A percentile compares a stretch with the other conserved stretches of the same genome.
Conservation (phyloP, 1,284 basidiomycete species). For the Ganoderma boninense region DNA sequence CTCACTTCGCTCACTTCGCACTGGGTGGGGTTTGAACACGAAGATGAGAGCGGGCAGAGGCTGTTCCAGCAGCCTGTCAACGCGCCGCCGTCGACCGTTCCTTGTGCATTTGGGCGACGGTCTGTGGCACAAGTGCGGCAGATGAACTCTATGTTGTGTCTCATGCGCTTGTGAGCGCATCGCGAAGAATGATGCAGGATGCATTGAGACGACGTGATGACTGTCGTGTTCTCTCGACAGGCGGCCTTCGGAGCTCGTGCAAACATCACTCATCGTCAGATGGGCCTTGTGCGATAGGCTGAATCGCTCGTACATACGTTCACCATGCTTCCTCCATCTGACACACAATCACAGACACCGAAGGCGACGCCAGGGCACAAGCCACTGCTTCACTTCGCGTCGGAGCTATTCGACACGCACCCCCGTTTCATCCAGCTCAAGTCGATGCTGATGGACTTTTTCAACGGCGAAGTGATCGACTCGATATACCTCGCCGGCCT, state of each 20-base stretch:
- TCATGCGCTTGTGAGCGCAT: too few relatives aligned
- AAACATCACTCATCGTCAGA: too few relatives aligned
- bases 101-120: neutral
- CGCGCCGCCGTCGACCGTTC: neutral
- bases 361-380: conserved; percentile 93
- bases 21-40: neutral
- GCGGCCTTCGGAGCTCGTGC: too few relatives aligned
- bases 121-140: neutral
- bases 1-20: neutral
- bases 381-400: conserved; percentile 96
- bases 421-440: conserved; percentile 93
- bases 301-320: neutral
- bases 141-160: neutral
- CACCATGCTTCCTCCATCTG: neutral
- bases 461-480: conserved; percentile 87
- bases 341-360: conserved; percentile 61
- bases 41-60: neutral
- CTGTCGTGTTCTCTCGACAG: too few relatives aligned
- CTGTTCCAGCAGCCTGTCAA: neutral
- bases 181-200: neutral
- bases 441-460: conserved; percentile 90
- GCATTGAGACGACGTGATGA: too few relatives aligned
- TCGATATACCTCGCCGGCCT: conserved; percentile 87
- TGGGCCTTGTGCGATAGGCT: neutral
- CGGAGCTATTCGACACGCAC: conserved; percentile 91